Percentiles rank a stretch among this genome's conserved stretches.
phyloP scores from a whole-genome alignment of 2,329 filamentous ascomycete species.

The Cercospora zeina region DNA sequence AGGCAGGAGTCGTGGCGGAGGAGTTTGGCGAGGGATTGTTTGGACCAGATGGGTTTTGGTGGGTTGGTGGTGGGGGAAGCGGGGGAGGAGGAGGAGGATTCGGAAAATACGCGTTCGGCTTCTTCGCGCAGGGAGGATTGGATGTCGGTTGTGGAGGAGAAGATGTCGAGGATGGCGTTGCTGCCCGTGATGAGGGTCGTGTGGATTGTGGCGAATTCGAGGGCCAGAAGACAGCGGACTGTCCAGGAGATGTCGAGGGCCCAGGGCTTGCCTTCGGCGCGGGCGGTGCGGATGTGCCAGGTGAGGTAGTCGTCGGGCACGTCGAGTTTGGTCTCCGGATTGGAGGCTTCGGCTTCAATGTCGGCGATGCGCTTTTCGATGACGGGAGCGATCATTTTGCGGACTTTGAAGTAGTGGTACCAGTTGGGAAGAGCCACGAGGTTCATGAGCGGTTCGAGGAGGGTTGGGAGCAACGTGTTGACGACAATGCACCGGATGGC shows the following conservation, averaged over 20 bases:
- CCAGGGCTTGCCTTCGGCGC: conserved; percentile 45
- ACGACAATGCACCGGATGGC: conserved; percentile 49
- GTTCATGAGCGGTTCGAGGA: conserved; percentile 47
- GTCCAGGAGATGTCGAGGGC: conserved; percentile 54
- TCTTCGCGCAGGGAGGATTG: conserved; percentile 40
- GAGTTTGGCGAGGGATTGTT: conserved; percentile 32
- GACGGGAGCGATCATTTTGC: conserved; percentile 49
- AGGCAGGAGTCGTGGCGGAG: conserved; percentile 36
- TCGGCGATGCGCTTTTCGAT: conserved; percentile 53
- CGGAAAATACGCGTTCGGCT: conserved; percentile 28
- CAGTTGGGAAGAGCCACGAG: conserved; percentile 53
- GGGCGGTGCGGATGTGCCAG: conserved; percentile 58
- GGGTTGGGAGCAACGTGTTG: conserved; percentile 51
- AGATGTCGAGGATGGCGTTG: conserved; percentile 51
- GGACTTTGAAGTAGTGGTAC: conserved; percentile 50
- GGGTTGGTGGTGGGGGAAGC: conserved; percentile 8
- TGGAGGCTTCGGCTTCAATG: conserved; percentile 47
- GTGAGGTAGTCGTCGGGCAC: conserved; percentile 59
- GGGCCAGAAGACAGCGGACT: conserved; percentile 55
- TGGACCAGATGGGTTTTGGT: conserved; percentile 26
- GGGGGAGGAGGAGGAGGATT: conserved; percentile 2
- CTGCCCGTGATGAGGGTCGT: conserved; percentile 58
- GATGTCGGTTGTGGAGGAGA: conserved; percentile 44
- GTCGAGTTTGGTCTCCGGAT: conserved; percentile 47
- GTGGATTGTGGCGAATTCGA: conserved; percentile 62